Base-by-base conservation (phyloP, 495 filamentous ascomycete genomes). In the Halenospora varia region DNA sequence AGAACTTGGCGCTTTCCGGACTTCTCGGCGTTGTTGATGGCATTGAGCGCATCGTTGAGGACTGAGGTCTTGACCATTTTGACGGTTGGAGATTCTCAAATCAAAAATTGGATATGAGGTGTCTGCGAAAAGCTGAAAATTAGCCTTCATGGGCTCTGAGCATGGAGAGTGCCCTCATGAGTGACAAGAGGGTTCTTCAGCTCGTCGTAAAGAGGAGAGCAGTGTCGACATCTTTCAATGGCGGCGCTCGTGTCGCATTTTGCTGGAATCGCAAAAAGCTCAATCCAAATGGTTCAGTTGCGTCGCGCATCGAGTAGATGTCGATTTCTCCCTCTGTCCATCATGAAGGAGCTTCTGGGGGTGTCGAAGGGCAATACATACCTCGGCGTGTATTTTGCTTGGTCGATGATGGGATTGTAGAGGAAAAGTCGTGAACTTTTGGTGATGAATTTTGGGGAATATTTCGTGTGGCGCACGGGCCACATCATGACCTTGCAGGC, bases 1-100 rank as follows among this genome's bases (percentile, higher is more conserved):
- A 97, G 75, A 66, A 97, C 94, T 79, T 98, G 94, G 66, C 94
- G 90, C 87, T 96, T 96, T 73, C 94, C 94, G 65, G 86, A 81
- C 87, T 97, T 97, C 84, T 98, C 94, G 82, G 94, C 94, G 75
- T 97, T 98, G 89, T 98, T 97, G 87, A 98, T 96, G 82, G 86
- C 84, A 75, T 97, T 97, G 66, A 98, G 90, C 75, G 92, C 90
- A 87, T 97, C 94, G 82, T 97, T 95, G 72, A 98, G 91, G 73
- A 96, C 92, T 71, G 89, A 95, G 67, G 94, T 97, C 79, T 88
- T 90, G 79, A 96, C 92, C 94, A 97, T 98, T 72, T 85, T 97
- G 82, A 72, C 83, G 83, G 78, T 74, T 57, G 69, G 72, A 79
- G 79, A 80, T 95, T 92, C 89, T 95, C 89, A 91, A 86, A 82